Evolutionary conservation across 208 protist genomes (phyloP).

Genomic region (Crithidia mellificae): DNA sequence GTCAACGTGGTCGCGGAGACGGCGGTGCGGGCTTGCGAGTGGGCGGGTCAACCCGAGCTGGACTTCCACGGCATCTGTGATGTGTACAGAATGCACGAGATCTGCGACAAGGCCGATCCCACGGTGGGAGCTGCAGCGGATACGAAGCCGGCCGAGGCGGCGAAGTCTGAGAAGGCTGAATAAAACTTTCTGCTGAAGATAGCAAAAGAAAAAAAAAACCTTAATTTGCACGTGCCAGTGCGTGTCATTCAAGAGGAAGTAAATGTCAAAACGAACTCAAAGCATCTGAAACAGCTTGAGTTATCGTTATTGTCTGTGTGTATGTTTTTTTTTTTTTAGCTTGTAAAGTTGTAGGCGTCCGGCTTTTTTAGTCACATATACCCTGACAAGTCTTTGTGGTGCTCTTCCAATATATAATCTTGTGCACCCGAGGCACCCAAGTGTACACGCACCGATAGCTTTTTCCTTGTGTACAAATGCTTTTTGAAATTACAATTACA

Average conservation of each 20-base stretch:
- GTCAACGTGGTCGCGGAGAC: slow-evolving; percentile 74
- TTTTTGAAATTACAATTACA: too few relatives aligned
- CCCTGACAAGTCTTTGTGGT: background rate
- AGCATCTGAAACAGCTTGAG: too few relatives aligned
- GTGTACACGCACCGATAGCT: too few relatives aligned
- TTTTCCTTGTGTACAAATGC: too few relatives aligned
- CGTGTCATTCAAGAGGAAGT: too few relatives aligned
- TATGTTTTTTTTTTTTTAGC: too few relatives aligned
- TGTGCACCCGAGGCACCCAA: too few relatives aligned
- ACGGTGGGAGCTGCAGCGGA: background rate
- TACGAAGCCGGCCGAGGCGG: background rate
- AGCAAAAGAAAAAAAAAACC: too few relatives aligned
- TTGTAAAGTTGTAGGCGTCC: too few relatives aligned
- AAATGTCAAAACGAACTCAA: too few relatives aligned
- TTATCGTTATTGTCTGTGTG: too few relatives aligned
- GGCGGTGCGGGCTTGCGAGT: slow-evolving; percentile 63
- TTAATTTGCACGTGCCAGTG: too few relatives aligned
- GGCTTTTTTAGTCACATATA: background rate
- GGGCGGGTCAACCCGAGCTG: slow-evolving; percentile 19
- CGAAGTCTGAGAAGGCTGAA: background rate
- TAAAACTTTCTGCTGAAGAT: background rate
- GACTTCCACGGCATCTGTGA: slow-evolving; percentile 55
- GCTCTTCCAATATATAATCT: background rate
- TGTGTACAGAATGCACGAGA: slow-evolving; percentile 66
- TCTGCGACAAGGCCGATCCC: slow-evolving; percentile 33